Percentiles rank a stretch among this genome's conserved stretches.
Conservation (phyloP, 768 basidiomycete species). For the Rhodotorula taiwanensis region DNA sequence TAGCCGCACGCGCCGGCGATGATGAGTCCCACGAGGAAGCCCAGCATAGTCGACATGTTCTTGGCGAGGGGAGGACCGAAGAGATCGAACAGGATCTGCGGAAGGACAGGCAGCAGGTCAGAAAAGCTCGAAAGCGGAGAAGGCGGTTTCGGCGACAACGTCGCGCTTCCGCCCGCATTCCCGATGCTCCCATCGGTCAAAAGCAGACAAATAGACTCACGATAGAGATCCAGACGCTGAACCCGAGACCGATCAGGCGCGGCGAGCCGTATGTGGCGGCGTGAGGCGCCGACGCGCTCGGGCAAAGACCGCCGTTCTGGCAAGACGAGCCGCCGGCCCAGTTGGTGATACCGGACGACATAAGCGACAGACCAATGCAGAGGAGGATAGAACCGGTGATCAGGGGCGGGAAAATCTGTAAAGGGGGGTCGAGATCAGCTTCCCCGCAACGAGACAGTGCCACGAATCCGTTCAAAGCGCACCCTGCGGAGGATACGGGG, state of each 20-base stretch:
- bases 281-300: constrained; percentile 57
- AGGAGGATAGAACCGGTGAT: constrained; percentile 74
- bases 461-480: no score
- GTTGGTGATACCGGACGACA: constrained; percentile 64
- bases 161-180: no score
- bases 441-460: no score
- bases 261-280: constrained; percentile 53
- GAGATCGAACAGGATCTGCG: constrained; percentile 56
- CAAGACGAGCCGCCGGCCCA: constrained; percentile 84
- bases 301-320: constrained; percentile 46
- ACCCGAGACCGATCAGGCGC: constrained; percentile 4
- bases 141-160: no score
- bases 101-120: neutral
- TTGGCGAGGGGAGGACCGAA: constrained; percentile 79
- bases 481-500: constrained; percentile 35
- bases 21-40: constrained; percentile 59
- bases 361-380: constrained; percentile 67
- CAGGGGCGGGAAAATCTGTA: constrained; percentile 62
- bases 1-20: constrained; percentile 64
- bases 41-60: constrained; percentile 47
- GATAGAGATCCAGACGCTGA: constrained; percentile 48
- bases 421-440: constrained; percentile 2
- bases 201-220: no score
- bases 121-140: neutral
- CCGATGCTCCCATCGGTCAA: no score